Evolutionary conservation across 306 rosid species (phyloP).

Genomic region (Cyamopsis tetragonoloba): DNA sequence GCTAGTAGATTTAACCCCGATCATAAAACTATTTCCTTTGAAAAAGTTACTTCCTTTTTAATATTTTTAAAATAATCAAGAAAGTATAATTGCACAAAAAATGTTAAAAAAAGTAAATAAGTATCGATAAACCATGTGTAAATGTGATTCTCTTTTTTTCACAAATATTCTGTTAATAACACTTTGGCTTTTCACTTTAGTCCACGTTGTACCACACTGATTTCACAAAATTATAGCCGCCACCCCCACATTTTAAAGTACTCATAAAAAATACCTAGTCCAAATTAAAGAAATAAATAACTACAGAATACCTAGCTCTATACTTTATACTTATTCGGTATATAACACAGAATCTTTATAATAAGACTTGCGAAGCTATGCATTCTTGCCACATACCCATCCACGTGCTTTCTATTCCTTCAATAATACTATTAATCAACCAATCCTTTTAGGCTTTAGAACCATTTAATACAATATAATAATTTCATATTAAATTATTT

Average conservation of each 20-base stretch:
- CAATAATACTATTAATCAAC: slow-evolving; percentile 2
- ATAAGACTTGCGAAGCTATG: slow-evolving; percentile 1
- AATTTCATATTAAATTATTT: too few relatives aligned
- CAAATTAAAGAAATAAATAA: too few relatives aligned
- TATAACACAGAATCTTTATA: slow-evolving; percentile 21
- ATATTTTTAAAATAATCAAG: slow-evolving; percentile 17
- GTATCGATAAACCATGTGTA: slow-evolving; percentile 14
- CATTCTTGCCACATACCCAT: slow-evolving; percentile 22
- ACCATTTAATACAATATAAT: too few relatives aligned
- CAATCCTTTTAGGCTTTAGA: neutral
- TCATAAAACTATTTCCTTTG: slow-evolving; percentile 23
- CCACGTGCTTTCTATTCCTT: slow-evolving; percentile 32
- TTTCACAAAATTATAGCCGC: slow-evolving; percentile 34
- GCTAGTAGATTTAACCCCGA: too few relatives aligned
- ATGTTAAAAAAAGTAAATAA: slow-evolving; percentile 6
- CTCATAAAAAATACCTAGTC: slow-evolving; percentile 28
- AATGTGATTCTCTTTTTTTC: slow-evolving; percentile 22
- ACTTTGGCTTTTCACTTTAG: slow-evolving; percentile 21
- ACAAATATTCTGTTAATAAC: slow-evolving; percentile 23
- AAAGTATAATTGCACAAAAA: slow-evolving; percentile 22
- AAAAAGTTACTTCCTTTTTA: slow-evolving; percentile 23
- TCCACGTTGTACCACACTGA: slow-evolving; percentile 21
- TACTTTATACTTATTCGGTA: slow-evolving; percentile 14
- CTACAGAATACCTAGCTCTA: too few relatives aligned
- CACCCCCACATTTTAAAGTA: slow-evolving; percentile 44